phyloP scores from a whole-genome alignment of 192 early-diverging fungal genomes.

The Oehlia diaphana region DNA sequence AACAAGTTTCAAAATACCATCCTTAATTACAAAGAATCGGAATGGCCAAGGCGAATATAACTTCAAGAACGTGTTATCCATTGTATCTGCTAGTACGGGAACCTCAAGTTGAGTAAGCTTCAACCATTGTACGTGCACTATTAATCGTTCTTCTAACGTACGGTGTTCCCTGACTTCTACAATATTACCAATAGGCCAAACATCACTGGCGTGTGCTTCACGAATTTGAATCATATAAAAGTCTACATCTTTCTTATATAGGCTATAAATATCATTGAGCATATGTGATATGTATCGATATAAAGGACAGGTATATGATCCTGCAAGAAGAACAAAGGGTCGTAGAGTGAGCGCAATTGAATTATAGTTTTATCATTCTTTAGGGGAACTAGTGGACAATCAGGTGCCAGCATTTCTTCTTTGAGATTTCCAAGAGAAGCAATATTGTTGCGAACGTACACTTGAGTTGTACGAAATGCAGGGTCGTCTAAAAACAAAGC shows the following conservation, averaged over 20 bases:
- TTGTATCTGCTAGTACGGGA: slow-evolving; percentile 20
- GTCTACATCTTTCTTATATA: background rate
- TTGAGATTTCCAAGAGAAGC: slow-evolving; percentile 8
- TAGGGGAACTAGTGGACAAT: slow-evolving; percentile 13
- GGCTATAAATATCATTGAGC: slow-evolving; percentile 17
- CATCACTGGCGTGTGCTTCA: slow-evolving; percentile 24
- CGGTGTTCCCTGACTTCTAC: background rate
- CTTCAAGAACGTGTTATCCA: slow-evolving; percentile 18
- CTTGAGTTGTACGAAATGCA: slow-evolving; percentile 15
- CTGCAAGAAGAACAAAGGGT: slow-evolving; percentile 22
- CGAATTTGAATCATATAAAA: slow-evolving; percentile 30
- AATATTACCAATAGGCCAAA: slow-evolving; percentile 27
- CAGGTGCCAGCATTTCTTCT: slow-evolving; percentile 24
- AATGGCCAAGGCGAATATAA: slow-evolving; percentile 21
- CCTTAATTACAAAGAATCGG: slow-evolving; percentile 16
- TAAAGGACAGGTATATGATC: slow-evolving; percentile 26
- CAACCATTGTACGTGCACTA: slow-evolving; percentile 17
- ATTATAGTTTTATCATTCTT: background rate
- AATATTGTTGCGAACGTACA: slow-evolving; percentile 24
- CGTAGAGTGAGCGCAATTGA: background rate
- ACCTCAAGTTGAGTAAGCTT: slow-evolving; percentile 7
- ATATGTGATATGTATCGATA: slow-evolving; percentile 24
- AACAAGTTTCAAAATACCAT: slow-evolving; percentile 23
- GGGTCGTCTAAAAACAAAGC: background rate
- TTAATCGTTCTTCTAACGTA: slow-evolving; percentile 9